Percentiles rank a stretch among this genome's conserved stretches.
phyloP scores from a whole-genome alignment of 2,329 filamentous ascomycete genomes.

The Curvularia sp. region DNA sequence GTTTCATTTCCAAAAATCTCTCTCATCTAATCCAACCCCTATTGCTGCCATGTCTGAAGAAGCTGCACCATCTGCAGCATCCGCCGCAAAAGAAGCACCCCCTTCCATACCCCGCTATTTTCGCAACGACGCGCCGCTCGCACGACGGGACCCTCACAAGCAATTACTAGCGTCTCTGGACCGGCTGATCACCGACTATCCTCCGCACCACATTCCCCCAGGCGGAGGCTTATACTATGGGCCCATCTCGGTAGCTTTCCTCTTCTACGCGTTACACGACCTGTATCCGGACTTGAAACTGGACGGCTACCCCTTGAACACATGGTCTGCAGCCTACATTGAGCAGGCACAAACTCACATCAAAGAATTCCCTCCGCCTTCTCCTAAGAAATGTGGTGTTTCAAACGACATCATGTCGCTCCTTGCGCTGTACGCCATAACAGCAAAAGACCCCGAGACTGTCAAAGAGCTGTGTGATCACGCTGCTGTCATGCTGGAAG shows the following conservation, averaged over 20 bases:
- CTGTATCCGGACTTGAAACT: constrained; percentile 57
- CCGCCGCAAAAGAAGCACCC: constrained; percentile 28
- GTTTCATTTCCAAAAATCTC: constrained; percentile 5
- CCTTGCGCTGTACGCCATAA: constrained; percentile 58
- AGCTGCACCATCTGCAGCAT: constrained; percentile 21
- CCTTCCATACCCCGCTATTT: constrained; percentile 51
- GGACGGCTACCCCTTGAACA: constrained; percentile 55
- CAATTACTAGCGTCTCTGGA: constrained; percentile 59
- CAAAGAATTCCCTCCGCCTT: constrained; percentile 57
- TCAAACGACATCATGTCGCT: constrained; percentile 60
- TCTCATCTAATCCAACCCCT: not conserved
- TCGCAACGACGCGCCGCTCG: constrained; percentile 49
- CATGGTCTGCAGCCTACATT: constrained; percentile 59
- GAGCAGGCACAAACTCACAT: constrained; percentile 59
- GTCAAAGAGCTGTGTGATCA: constrained; percentile 60
- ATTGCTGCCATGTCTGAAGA: constrained; percentile 39
- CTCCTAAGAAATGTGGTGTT: constrained; percentile 56
- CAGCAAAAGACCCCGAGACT: constrained; percentile 58
- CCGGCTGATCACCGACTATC: constrained; percentile 57
- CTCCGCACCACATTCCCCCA: constrained; percentile 55
- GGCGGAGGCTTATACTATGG: constrained; percentile 60
- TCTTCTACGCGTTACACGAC: constrained; percentile 58
- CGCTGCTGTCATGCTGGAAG: constrained; percentile 55
- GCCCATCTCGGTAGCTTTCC: constrained; percentile 58
- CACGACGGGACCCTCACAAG: constrained; percentile 55